These are phyloP conservation scores for Atalantia buxifolia DNA, from an alignment of 345 rosid genomes.

Conservation along the genomic window DNA sequence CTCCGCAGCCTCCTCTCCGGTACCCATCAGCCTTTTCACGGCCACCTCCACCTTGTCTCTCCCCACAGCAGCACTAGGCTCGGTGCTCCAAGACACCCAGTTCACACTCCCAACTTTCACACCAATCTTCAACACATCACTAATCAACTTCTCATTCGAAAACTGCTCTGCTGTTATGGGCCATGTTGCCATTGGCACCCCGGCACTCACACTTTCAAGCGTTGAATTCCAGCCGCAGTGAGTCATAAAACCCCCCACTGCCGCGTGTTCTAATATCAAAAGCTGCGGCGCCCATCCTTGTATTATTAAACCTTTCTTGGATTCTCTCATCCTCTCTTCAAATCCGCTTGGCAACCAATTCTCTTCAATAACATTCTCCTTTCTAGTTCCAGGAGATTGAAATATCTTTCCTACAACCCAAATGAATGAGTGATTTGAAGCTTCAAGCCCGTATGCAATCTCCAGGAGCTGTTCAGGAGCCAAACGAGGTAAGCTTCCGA, in stretches of 20 bases:
- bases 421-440: slow-evolving; percentile 34
- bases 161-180: slow-evolving; percentile 45
- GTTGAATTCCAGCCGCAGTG: slow-evolving; percentile 59
- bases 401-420: slow-evolving; percentile 46
- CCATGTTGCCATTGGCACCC: slow-evolving; percentile 46
- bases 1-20: slow-evolving; percentile 27
- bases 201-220: slow-evolving; percentile 32
- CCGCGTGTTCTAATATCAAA: slow-evolving; percentile 37
- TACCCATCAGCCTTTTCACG: slow-evolving; percentile 30
- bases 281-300: slow-evolving; percentile 58
- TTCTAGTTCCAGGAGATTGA: background rate
- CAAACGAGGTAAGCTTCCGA: slow-evolving; percentile 43
- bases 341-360: slow-evolving; percentile 34
- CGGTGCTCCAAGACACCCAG: slow-evolving; percentile 26
- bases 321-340: slow-evolving; percentile 29
- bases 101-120: slow-evolving; percentile 35
- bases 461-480: slow-evolving; percentile 37
- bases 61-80: slow-evolving; percentile 25
- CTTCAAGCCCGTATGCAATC: slow-evolving; percentile 41
- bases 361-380: slow-evolving; percentile 12
- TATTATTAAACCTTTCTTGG: slow-evolving; percentile 34
- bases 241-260: slow-evolving; percentile 47
- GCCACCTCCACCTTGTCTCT: slow-evolving; percentile 35
- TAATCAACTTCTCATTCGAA: slow-evolving; percentile 38
- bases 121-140: slow-evolving; percentile 36